Evolutionary conservation across 2,329 filamentous ascomycete genomes (phyloP), one percentile per base, ranked within the genome.

Genomic region (Sclerotinia nivalis): DNA sequence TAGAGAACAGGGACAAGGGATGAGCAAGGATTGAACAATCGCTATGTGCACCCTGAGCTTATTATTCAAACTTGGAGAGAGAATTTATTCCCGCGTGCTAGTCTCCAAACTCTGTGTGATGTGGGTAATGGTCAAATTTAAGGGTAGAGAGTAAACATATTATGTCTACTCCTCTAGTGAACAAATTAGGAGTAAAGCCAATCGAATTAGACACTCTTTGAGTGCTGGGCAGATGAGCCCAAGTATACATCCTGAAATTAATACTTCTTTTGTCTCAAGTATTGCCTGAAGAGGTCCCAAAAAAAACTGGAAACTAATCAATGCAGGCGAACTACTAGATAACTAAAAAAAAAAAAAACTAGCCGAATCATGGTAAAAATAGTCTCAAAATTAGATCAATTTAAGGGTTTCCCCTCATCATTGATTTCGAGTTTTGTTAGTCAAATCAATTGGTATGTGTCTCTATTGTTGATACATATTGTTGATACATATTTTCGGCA

Each of bases 321-420:
- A 22, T 28, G 34, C 22, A 9, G 0, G 15, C 8, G 22, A 40
- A 28, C 31, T 49, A 40, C 61, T 25, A 52, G 28, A 13, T 10
- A 37, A n/a, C 28, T 49, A 50, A 12, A 37, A 37, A 37, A 37
- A 37, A 43, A 43, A 43, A 15, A 15, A 15, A 43, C 40, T 15
- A 50, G 7, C 45, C 45, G 50, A 54, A 15, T 61, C 58, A 61
- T 61, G 58, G 31, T 31, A 34, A 62, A 49, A 31, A 31, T 31
- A 61, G 59, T 47, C 59, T 54, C 25, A 54, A 54, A 31, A 31
- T 61, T 47, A 34, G 40, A 61, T 28, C 43, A 28, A 49, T 25
- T 22, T 43, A 43, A 43, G 40, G 40, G 8, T 50, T 18, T 49
- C 28, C 43, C 15, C 28, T 20, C 43, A 31, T 49, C 20, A 37